Percentiles rank a stretch among this genome's conserved stretches.
phyloP scores from a whole-genome alignment of 768 basidiomycete genomes.

The Lyophyllum atratum region DNA sequence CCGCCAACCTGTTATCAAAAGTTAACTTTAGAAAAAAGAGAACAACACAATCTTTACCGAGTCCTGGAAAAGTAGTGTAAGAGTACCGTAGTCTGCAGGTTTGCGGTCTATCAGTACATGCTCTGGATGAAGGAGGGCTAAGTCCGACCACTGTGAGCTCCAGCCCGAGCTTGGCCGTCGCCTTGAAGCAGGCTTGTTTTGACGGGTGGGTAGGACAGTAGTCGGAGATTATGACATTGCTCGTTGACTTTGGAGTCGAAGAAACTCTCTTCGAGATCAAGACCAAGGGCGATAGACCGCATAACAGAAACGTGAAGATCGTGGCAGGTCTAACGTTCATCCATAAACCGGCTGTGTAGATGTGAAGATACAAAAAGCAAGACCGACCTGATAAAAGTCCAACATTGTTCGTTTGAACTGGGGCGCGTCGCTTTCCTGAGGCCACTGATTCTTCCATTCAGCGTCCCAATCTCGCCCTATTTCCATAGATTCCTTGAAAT shows the following conservation, averaged over 20 bases:
- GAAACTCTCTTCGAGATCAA: constrained; percentile 70
- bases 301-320: constrained; percentile 75
- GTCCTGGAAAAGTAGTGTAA: constrained; percentile 83
- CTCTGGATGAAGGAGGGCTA: background rate
- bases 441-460: constrained; percentile 82
- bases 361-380: background rate
- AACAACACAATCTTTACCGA: constrained; percentile 37
- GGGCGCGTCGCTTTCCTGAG: constrained; percentile 59
- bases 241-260: constrained; percentile 78
- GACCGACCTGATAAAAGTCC: constrained; percentile 66
- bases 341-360: background rate
- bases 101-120: background rate
- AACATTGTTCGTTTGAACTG: constrained; percentile 74
- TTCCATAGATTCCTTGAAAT: constrained; percentile 86
- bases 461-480: constrained; percentile 85
- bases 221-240: constrained; percentile 78
- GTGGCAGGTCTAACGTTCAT: constrained; percentile 65
- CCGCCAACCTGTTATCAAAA: constrained; percentile 62
- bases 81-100: constrained; percentile 70
- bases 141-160: constrained; percentile 70
- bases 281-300: constrained; percentile 83
- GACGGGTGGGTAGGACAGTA: constrained; percentile 83
- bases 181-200: constrained; percentile 53
- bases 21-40: background rate
- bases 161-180: constrained; percentile 78